These are phyloP conservation scores for Microcos paniculata DNA, from an alignment of 345 rosid species.

Conservation along the genomic window DNA sequence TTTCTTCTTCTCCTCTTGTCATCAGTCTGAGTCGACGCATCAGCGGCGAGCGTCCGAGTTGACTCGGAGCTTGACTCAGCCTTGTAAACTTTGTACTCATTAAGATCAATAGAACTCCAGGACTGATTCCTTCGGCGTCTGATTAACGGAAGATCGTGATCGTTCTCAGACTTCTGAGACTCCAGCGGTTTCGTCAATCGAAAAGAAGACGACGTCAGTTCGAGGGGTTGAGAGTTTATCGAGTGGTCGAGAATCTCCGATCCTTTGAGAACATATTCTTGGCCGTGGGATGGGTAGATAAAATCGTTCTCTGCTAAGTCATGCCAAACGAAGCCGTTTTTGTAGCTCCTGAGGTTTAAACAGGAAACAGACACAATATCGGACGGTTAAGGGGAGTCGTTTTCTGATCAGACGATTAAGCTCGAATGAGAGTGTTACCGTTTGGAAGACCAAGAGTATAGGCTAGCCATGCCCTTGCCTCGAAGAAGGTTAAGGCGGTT, in stretches of 20 bases:
- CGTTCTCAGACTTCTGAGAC: slow-evolving; percentile 25
- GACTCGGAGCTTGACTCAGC: slow-evolving; percentile 58
- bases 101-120: slow-evolving; percentile 77
- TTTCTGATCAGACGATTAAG: slow-evolving; percentile 23
- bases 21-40: slow-evolving; percentile 91
- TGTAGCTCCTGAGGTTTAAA: slow-evolving; percentile 63
- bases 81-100: slow-evolving; percentile 77
- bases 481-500: slow-evolving; percentile 74
- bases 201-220: slow-evolving; percentile 53
- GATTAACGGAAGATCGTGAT: slow-evolving; percentile 38
- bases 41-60: slow-evolving; percentile 54
- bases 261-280: slow-evolving; percentile 93
- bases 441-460: slow-evolving; percentile 97
- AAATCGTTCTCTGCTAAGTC: slow-evolving; percentile 77
- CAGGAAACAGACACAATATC: neutral
- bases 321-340: slow-evolving; percentile 94
- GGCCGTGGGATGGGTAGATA: slow-evolving; percentile 79
- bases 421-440: slow-evolving; percentile 37
- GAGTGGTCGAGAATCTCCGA: slow-evolving; percentile 68
- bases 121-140: slow-evolving; percentile 73
- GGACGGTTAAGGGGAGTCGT: slow-evolving; percentile 1
- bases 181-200: slow-evolving; percentile 38
- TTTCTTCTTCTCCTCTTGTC: slow-evolving; percentile 60
- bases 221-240: slow-evolving; percentile 35
- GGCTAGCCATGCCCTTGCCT: slow-evolving; percentile 83